Evolutionary conservation across 768 basidiomycete species (phyloP).

Genomic region (Pisolithus tinctorius): DNA sequence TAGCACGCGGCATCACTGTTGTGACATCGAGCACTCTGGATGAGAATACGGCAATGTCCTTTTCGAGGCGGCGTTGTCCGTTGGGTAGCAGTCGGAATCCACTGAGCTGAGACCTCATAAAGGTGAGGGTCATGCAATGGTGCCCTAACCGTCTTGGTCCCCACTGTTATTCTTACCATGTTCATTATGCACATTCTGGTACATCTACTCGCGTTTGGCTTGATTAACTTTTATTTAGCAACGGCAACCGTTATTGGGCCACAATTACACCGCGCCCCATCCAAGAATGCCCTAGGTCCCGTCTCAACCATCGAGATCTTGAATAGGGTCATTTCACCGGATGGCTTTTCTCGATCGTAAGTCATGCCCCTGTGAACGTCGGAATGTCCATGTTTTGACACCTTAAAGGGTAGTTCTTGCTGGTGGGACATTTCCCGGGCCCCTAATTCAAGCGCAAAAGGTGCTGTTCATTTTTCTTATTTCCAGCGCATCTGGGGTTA

Average conservation of each 20-base stretch:
- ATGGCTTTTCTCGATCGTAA: constrained; percentile 22
- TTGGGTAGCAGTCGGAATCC: too few relatives aligned
- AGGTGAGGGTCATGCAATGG: too few relatives aligned
- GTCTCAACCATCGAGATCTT: constrained; percentile 23
- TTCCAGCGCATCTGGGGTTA: not conserved
- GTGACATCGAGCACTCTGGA: too few relatives aligned
- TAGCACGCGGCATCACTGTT: too few relatives aligned
- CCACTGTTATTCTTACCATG: not conserved
- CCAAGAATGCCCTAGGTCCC: not conserved
- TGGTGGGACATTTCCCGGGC: too few relatives aligned
- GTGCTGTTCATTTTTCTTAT: too few relatives aligned
- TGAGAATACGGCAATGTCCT: too few relatives aligned
- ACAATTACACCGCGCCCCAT: not conserved
- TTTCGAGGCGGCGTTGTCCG: too few relatives aligned
- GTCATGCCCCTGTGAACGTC: not conserved
- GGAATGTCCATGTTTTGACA: not conserved
- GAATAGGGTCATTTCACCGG: constrained; percentile 34
- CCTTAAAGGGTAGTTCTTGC: too few relatives aligned
- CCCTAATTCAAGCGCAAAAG: too few relatives aligned
- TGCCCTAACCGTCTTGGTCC: not conserved
- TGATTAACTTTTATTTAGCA: not conserved
- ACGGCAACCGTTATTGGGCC: not conserved
- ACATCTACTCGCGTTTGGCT: not conserved
- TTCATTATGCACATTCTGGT: not conserved
- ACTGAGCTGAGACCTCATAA: too few relatives aligned